These are phyloP conservation scores for Wallacemonas sp. DNA, from an alignment of 208 protist species.

Conservation along the genomic window DNA sequence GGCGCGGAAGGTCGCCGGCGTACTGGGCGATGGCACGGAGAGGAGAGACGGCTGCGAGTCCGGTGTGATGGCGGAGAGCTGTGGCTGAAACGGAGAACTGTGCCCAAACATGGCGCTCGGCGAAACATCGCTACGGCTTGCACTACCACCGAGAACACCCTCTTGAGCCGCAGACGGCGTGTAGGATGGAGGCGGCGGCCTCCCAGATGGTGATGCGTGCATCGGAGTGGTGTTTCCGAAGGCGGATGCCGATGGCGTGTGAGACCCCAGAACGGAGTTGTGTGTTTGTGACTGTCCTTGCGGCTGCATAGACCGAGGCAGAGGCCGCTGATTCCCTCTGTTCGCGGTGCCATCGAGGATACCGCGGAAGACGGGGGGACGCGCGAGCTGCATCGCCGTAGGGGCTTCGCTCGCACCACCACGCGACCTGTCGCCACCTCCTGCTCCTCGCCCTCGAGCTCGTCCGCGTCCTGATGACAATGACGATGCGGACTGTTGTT, in stretches of 20 bases:
- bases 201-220: neutral
- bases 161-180: neutral
- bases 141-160: neutral
- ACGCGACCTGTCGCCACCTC: too few species aligned
- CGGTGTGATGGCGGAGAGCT: conserved; percentile 6
- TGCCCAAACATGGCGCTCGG: neutral
- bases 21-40: neutral
- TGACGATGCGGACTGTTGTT: neutral
- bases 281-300: too few species aligned
- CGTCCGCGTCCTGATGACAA: too few species aligned
- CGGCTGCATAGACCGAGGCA: too few species aligned
- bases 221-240: neutral
- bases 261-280: too few species aligned
- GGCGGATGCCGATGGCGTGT: neutral
- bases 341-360: conserved; percentile 23
- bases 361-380: conserved; percentile 26
- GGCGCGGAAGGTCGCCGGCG: neutral
- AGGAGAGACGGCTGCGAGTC: neutral
- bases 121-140: neutral
- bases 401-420: too few species aligned
- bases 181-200: neutral
- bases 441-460: too few species aligned
- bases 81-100: neutral
- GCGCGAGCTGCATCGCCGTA: conserved; percentile 25
- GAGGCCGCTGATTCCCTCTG: too few species aligned